phyloP scores from a whole-genome alignment of 495 filamentous ascomycete species.

The Aspergillus sclerotiicarbonarius region DNA sequence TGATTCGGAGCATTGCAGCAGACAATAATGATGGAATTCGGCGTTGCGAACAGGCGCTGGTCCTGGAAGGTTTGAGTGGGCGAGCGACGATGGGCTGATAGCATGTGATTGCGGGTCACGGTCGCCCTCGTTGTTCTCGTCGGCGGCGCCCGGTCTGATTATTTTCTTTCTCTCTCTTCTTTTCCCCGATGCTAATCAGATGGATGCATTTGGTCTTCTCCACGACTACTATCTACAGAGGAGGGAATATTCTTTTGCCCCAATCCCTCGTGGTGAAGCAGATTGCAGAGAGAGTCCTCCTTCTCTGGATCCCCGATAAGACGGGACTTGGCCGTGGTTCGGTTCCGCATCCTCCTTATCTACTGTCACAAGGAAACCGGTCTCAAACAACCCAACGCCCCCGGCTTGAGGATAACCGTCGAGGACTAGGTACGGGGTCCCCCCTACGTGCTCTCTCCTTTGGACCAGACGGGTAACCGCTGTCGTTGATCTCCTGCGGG shows the following conservation, averaged over 20 bases:
- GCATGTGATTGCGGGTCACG: slow-evolving; percentile 46
- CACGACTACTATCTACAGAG: too few relatives aligned
- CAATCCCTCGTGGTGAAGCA: too few relatives aligned
- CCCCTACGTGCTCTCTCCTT: too few relatives aligned
- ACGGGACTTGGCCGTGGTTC: not conserved
- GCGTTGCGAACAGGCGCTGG: not conserved
- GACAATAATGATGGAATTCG: not conserved
- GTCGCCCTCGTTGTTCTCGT: slow-evolving; percentile 14
- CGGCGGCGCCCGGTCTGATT: not conserved
- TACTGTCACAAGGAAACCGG: not conserved
- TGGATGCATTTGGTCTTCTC: too few relatives aligned
- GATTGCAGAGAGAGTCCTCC: too few relatives aligned
- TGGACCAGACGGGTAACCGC: not conserved
- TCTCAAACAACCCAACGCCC: not conserved
- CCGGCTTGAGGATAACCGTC: not conserved
- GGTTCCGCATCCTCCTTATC: not conserved
- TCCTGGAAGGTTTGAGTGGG: not conserved
- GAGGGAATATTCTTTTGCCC: too few relatives aligned
- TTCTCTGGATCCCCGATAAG: not conserved
- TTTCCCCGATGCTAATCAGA: not conserved
- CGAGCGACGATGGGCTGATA: not conserved
- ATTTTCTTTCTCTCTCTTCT: too few relatives aligned
- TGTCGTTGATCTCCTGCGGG: slow-evolving; percentile 11
- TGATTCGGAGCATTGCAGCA: not conserved
- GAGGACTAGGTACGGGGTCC: not conserved